Percentiles rank a stretch among this genome's conserved stretches.
phyloP scores from a whole-genome alignment of 2,329 filamentous ascomycete species.

The Knufia petricola region DNA sequence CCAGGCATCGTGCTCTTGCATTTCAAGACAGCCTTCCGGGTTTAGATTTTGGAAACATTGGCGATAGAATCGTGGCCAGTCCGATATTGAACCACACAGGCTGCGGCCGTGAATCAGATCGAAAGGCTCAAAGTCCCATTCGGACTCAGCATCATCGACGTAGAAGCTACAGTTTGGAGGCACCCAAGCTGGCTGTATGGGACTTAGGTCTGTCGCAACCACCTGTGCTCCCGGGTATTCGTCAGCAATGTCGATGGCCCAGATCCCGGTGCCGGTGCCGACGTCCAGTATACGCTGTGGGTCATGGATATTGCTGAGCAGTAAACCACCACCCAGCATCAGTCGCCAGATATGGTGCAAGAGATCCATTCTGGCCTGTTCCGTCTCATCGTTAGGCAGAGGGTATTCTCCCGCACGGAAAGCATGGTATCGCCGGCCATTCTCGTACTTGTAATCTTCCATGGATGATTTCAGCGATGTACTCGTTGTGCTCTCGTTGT shows the following conservation, averaged over 20 bases:
- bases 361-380: constrained; percentile 12
- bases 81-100: constrained; percentile 47
- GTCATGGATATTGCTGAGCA: constrained; percentile 14
- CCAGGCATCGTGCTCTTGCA: constrained; percentile 27
- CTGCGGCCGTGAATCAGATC: constrained; percentile 53
- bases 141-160: constrained; percentile 49
- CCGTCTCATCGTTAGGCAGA: constrained; percentile 18
- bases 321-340: constrained; percentile 19
- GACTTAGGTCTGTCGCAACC: constrained; percentile 22
- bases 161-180: constrained; percentile 49
- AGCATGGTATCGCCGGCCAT: constrained; percentile 36
- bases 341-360: constrained; percentile 10
- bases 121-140: constrained; percentile 50
- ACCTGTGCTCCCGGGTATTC: constrained; percentile 24
- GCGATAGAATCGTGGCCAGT: constrained; percentile 40
- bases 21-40: constrained; percentile 38
- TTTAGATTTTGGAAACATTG: constrained; percentile 22
- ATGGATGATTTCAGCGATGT: constrained; percentile 12
- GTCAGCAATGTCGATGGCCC: constrained; percentile 33
- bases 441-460: constrained; percentile 25
- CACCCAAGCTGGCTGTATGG: constrained; percentile 27
- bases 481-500: constrained; percentile 8
- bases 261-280: constrained; percentile 30
- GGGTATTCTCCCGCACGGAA: constrained; percentile 32
- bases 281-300: constrained; percentile 26